Base-by-base conservation (phyloP, 306 rosid species). In the Cicer chorassanicum region DNA sequence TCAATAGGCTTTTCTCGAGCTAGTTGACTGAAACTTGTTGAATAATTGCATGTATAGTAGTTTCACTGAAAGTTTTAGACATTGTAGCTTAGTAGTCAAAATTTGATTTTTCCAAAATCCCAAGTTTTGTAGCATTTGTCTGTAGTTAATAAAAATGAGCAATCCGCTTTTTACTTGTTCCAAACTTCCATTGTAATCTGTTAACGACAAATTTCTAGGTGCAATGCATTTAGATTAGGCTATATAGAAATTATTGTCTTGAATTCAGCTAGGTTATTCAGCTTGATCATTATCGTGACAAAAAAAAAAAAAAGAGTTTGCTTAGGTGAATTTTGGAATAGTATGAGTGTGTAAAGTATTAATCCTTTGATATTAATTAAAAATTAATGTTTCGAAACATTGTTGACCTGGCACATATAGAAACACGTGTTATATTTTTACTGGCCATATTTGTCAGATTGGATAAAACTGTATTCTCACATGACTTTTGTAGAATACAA, bases 41-140 rank as follows among this genome's bases (percentile, higher is more conserved):
- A 36, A 64, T 43, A 53, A 49, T 54, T 70, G 36, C 61, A 10
- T 55, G 68, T 72, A 73, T 6, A 59, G 72, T 61, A 64, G 62
- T 68, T 73, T 74, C 48, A 60, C 36, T 68, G 57, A 38, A 49
- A 60, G 54, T 72, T 71, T 72, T 78, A 70, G 53, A 74, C n/a
- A 42, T 1, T 34, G 48, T 50, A 57, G 67, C 57, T 48, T 70
- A 54, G 73, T 70, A 54, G 70, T 61, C 34, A 45, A 10, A 51
- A 57, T 49, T 66, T 9, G 34, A 5, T 7, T 16, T 18, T 46
- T 55, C 13, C 0, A 8, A 71, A 70, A 62, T 48, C 56, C 68
- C 45, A 10, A 21, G 8, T 55, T 56, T 9, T 53, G 72, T 57
- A 19, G 64, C 34, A 34, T 13, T 16, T 62, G 62, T 36, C 54